A percentile compares a stretch with the other conserved stretches of the same genome.
These are phyloP conservation scores for Daldinia decipiens DNA, from an alignment of 495 filamentous ascomycete genomes.

Conservation along the genomic window DNA sequence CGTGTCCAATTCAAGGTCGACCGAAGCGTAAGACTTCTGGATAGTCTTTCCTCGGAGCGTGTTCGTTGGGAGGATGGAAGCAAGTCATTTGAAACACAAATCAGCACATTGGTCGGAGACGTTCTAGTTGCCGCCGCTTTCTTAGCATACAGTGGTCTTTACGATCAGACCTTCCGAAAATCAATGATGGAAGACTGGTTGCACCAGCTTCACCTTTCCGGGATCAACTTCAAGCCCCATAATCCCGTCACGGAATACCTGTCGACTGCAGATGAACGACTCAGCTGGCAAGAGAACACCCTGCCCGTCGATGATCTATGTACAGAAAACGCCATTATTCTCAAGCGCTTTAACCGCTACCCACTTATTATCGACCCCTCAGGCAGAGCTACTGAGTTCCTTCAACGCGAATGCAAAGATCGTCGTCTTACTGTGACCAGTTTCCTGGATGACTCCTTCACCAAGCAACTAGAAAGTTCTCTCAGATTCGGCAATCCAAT, in stretches of 20 bases:
- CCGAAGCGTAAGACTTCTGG: conserved; percentile 90
- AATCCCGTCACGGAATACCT: conserved; percentile 97
- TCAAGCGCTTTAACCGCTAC: conserved; percentile 98
- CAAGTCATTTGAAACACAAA: conserved; percentile 97
- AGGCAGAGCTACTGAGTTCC: conserved; percentile 90
- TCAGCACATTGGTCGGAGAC: conserved; percentile 94
- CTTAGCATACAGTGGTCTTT: conserved; percentile 96
- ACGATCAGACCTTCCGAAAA: conserved; percentile 97
- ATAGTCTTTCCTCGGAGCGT: conserved; percentile 93
- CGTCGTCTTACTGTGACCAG: conserved; percentile 95
- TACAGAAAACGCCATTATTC: conserved; percentile 97
- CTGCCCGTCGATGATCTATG: conserved; percentile 98
- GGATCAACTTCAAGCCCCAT: conserved; percentile 89
- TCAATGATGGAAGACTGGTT: conserved; percentile 98
- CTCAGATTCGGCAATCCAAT: conserved; percentile 98
- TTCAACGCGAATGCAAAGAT: conserved; percentile 92
- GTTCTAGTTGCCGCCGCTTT: conserved; percentile 95
- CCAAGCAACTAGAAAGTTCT: conserved; percentile 95
- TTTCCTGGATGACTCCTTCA: conserved; percentile 97
- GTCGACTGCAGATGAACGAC: conserved; percentile 93
- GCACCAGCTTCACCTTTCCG: conserved; percentile 87
- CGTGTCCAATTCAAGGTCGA: conserved; percentile 98
- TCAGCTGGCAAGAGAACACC: conserved; percentile 94
- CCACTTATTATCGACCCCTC: conserved; percentile 98
- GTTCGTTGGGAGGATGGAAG: conserved; percentile 94